phyloP scores from a whole-genome alignment of 192 early-diverging fungal genomes.

The Gamsiella multidivaricata region DNA sequence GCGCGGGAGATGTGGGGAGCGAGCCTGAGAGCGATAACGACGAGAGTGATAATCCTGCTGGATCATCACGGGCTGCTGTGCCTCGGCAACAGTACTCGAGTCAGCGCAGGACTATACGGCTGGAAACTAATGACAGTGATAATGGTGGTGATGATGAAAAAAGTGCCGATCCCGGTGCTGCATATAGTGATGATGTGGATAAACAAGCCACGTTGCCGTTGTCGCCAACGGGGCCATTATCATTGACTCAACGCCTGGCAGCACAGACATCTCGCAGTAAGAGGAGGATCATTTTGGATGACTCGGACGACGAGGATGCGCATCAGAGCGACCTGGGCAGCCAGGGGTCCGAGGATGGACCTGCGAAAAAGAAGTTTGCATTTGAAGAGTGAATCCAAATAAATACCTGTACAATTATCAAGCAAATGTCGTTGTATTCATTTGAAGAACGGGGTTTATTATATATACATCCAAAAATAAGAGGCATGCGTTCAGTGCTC shows the following conservation, averaged over 20 bases:
- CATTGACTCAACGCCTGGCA: conserved; percentile 6
- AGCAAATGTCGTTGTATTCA: too few relatives aligned
- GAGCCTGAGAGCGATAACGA: conserved; percentile 4
- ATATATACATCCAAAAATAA: background rate
- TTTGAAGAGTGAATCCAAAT: conserved; percentile 10
- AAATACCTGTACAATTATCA: background rate
- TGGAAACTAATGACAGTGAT: background rate
- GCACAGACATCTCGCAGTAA: conserved; percentile 12
- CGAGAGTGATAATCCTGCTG: background rate
- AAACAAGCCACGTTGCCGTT: conserved; percentile 6
- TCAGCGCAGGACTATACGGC: background rate
- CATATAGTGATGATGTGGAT: background rate
- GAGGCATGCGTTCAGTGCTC: background rate
- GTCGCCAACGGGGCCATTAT: conserved; percentile 24
- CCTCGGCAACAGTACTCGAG: background rate
- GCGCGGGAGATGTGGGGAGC: background rate
- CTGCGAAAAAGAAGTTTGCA: conserved; percentile 21
- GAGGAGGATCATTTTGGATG: conserved; percentile 26
- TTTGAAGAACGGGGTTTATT: background rate
- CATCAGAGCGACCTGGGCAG: background rate
- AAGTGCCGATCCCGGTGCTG: background rate
- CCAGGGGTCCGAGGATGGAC: conserved; percentile 3
- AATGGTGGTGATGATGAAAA: conserved; percentile 6
- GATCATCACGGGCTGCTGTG: background rate
- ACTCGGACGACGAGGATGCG: conserved; percentile 37